Base-by-base conservation (phyloP, 2,329 filamentous ascomycete genomes). In the Fusarium sp. region DNA sequence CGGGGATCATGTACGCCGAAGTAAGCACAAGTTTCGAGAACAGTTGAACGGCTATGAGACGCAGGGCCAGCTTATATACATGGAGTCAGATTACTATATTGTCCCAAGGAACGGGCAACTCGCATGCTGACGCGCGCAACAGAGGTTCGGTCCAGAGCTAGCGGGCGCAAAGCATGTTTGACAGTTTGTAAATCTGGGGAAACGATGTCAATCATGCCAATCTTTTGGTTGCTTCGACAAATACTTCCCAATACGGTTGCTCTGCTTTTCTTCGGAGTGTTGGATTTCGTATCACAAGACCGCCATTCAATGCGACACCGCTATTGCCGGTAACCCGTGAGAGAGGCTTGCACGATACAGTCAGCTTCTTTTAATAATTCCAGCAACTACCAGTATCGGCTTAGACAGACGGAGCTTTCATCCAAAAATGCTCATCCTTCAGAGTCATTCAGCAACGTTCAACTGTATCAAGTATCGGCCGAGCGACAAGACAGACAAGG, bases 81-180 rank as follows among this genome's bases (percentile, higher is more conserved):
- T 47, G 48, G 64, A 39, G 19, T 21, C 24, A 26, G 43, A 62
- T 56, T 56, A 58, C 62, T 63, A 61, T 65, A 56, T 62, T 61
- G 51, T 43, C 26, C 55, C 60, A 57, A 48, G 19, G 50, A 70
- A 56, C 67, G 71, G 72, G 71, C 67, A 68, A 48, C 69, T 73
- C 65, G 71, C 74, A 75, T 76, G 47, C 44, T 57, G 61, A 75
- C 74, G 74, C 74, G 74, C 72, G 74, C 74, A 76, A 67, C 56
- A 45, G 24, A 65, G 55, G 60, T 56, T 43, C 59, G 43, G 62
- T 49, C 28, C 55, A 74, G 67, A 62, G 70, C 68, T 67, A 76
- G 74, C 74, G 74, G 74, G 73, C 74, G 74, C 67, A 73, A 65
- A 52, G 9, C 52, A 59, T 51, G 57, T 38, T 63, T 52, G 44